These are phyloP conservation scores for Camelina neglecta DNA, from an alignment of 345 rosid genomes.

Conservation along the genomic window DNA sequence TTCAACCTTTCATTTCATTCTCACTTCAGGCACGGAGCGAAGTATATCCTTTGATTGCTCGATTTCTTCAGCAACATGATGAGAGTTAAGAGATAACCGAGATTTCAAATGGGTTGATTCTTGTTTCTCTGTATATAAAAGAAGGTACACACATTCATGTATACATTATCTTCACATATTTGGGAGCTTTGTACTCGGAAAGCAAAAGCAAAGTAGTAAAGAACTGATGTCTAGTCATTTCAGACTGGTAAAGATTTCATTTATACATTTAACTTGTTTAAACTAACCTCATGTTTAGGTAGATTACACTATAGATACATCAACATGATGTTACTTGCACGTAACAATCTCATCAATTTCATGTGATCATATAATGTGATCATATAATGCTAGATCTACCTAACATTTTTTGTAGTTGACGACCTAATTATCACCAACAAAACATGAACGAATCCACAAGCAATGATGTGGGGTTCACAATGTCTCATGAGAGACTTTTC, in stretches of 20 bases:
- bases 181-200: neutral
- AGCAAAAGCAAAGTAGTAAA: neutral
- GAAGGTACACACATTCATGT: neutral
- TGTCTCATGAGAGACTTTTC: constrained; percentile 13
- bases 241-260: neutral
- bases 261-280: neutral
- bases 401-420: constrained; percentile 32
- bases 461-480: constrained; percentile 38
- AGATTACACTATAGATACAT: neutral
- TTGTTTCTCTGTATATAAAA: constrained; percentile 9
- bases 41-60: constrained; percentile 61
- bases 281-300: neutral
- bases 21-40: constrained; percentile 58
- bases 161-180: neutral
- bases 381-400: constrained; percentile 30
- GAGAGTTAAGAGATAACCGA: constrained; percentile 26
- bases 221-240: neutral
- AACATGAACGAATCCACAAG: constrained; percentile 12
- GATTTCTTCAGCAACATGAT: constrained; percentile 69
- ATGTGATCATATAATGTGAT: constrained; percentile 33
- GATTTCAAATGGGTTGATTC: constrained; percentile 6
- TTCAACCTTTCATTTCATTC: constrained; percentile 13
- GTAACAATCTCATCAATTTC: constrained; percentile 32
- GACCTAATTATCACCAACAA: constrained; percentile 35
- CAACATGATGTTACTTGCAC: constrained; percentile 34